Percentiles rank a stretch among this genome's conserved stretches.
Conservation (phyloP, 1,139 yeast species). For the Zhuliangozyma blackwelliae region DNA sequence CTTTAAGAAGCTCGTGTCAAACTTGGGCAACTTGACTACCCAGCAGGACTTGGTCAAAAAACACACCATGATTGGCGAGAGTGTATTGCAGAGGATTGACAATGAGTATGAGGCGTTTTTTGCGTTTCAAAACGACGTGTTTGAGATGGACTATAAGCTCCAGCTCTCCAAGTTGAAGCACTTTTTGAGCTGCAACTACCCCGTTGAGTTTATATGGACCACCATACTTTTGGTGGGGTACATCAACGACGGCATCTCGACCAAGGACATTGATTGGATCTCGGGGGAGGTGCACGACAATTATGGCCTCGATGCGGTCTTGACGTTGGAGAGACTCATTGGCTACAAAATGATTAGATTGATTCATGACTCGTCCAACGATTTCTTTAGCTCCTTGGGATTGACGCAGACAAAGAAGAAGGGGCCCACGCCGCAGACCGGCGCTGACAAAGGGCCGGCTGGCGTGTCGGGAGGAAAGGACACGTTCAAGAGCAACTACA, state of each 20-base stretch:
- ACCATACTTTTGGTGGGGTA: constrained; percentile 52
- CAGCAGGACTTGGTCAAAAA: constrained; percentile 66
- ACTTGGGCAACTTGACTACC: constrained; percentile 61
- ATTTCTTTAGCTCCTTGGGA: constrained; percentile 28
- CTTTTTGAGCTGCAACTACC: constrained; percentile 39
- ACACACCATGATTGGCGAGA: constrained; percentile 76
- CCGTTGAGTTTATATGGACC: constrained; percentile 40
- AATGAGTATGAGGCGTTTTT: constrained; percentile 50
- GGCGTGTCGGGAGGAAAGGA: constrained; percentile 35
- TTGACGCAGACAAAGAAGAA: constrained; percentile 6
- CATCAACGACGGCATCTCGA: constrained; percentile 62
- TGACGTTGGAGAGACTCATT: constrained; percentile 25
- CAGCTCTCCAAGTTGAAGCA: constrained; percentile 46
- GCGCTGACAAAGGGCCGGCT: constrained; percentile 13
- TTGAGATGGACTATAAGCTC: constrained; percentile 53
- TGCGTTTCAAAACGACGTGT: constrained; percentile 70
- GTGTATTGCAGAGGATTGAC: constrained; percentile 51
- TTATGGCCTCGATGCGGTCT: constrained; percentile 52
- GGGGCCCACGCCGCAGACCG: constrained; percentile 4
- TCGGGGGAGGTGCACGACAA: constrained; percentile 49
- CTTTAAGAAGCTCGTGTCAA: constrained; percentile 68
- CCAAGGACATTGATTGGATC: constrained; percentile 50
- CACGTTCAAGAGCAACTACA: constrained; percentile 30
- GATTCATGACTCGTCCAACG: constrained; percentile 18
- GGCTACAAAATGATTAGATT: constrained; percentile 23